phyloP scores from a whole-genome alignment of 345 rosid genomes.

The Eucalyptus globulus region DNA sequence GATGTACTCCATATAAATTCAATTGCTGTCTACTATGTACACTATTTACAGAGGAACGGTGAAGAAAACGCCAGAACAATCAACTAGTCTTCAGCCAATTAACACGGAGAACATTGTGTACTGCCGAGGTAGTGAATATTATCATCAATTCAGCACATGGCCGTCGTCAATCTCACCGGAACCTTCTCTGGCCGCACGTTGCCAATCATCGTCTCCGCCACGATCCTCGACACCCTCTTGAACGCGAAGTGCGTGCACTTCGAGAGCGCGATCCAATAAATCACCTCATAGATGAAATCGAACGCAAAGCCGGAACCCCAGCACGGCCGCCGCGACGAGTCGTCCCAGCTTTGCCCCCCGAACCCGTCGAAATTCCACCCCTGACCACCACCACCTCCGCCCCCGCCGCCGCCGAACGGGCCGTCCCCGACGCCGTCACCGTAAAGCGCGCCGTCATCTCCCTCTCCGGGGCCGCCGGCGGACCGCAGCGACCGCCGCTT shows the following conservation, averaged over 20 bases:
- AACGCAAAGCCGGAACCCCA: conserved; percentile 14
- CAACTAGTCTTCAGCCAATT: background rate
- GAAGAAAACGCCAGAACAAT: background rate
- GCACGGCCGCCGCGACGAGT: conserved; percentile 23
- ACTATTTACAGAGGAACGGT: background rate
- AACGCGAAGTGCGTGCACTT: conserved; percentile 71
- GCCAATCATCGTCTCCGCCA: background rate
- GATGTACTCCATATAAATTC: background rate
- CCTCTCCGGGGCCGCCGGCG: background rate
- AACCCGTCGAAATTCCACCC: conserved; percentile 26
- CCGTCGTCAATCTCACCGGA: conserved; percentile 25
- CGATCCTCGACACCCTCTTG: conserved; percentile 42
- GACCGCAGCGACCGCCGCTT: conserved; percentile 17
- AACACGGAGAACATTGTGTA: background rate
- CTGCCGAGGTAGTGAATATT: background rate
- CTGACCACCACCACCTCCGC: conserved; percentile 8
- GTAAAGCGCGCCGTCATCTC: background rate
- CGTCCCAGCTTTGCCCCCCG: conserved; percentile 40
- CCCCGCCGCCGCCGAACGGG: conserved; percentile 29
- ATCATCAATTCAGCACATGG: conserved; percentile 14
- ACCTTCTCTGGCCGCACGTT: conserved; percentile 23
- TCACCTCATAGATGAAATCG: conserved; percentile 67
- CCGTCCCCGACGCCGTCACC: conserved; percentile 15
- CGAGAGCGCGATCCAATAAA: conserved; percentile 81
- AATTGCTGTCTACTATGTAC: background rate